phyloP scores from a whole-genome alignment of 331 rosid species.

The Stylosanthes scabra region DNA sequence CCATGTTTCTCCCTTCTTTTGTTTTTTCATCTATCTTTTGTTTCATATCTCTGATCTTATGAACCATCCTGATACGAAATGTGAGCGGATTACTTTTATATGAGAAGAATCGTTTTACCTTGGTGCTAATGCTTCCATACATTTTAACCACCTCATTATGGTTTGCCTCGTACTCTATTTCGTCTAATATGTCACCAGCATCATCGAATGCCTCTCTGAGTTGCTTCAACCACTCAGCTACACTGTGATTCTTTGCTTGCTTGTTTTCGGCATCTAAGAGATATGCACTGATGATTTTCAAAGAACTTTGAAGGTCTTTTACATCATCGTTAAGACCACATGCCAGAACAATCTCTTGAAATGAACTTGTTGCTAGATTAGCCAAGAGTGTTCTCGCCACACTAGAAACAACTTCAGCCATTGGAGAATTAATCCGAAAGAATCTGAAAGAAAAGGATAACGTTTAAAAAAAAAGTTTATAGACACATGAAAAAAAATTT shows the following conservation, averaged over 20 bases:
- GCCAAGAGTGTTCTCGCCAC: not conserved
- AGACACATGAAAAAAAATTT: too few relatives aligned
- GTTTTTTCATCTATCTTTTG: slow-evolving; percentile 9
- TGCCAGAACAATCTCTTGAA: slow-evolving; percentile 9
- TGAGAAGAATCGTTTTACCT: slow-evolving; percentile 32
- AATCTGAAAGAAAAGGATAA: too few relatives aligned
- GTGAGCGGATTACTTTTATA: slow-evolving; percentile 22
- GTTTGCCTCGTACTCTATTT: slow-evolving; percentile 24
- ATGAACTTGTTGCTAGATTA: not conserved
- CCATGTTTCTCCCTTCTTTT: too few relatives aligned
- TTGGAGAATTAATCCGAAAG: too few relatives aligned
- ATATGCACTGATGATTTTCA: slow-evolving; percentile 8
- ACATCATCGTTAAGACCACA: slow-evolving; percentile 12
- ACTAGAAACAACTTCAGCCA: not conserved
- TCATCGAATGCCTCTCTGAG: slow-evolving; percentile 26
- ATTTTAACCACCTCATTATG: slow-evolving; percentile 13
- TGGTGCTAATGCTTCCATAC: not conserved
- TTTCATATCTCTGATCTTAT: slow-evolving; percentile 11
- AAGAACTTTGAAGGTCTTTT: not conserved
- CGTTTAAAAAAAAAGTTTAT: too few relatives aligned
- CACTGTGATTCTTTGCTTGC: not conserved
- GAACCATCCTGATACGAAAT: slow-evolving; percentile 20
- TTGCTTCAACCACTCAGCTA: not conserved
- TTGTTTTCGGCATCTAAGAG: slow-evolving; percentile 26
- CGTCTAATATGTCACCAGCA: slow-evolving; percentile 30